Base-by-base conservation (phyloP, 164 flowering plant species). In the Taxillus chinensis region DNA sequence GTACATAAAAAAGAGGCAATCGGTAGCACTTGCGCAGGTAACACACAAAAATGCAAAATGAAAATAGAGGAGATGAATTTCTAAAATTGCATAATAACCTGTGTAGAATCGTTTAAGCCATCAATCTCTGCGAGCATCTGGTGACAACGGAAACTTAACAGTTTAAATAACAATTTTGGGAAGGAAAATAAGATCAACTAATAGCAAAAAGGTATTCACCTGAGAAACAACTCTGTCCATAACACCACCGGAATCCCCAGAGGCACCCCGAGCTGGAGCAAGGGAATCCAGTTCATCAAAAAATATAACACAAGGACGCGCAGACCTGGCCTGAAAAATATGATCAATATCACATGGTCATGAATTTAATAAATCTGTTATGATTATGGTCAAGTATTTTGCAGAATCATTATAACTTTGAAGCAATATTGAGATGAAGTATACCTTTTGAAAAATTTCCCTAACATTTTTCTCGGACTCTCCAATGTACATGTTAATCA, bases 41-140 rank as follows among this genome's bases (percentile, higher is more conserved):
- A 11, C 51, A 48, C 51, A 48, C 9, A 48, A 48, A 48, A 9
- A 5, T 43, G 3, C 9, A 51, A 55, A 64, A n/a, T 39, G 16
- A 64, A 53, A 71, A n/a, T 13, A 27, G 7, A 27, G 52, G 17
- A 14, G 15, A 37, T 4, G 53, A 50, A 38, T 11, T 14, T 5
- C 42, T 11, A 38, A 41, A 39, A 8, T 60, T 1, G 42, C 38
- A 4, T 38, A 15, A 50, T 14, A 57, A 89, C 98, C 96, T 90
- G 92, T 11, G 82, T 61, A 52, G 97, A 85, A 75, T 90, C 97
- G 75, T 74, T 88, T 39, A 93, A 79, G 52, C 98, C 97, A 72
- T 93, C 98, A 53, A 93, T 93, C 78, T 93, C 98, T 49, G 98
- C 97, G 75, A 93, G 97, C 98, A 93, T 90, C 97, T 92, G 75